Evolutionary conservation across 805 yeast species (phyloP).

Genomic region (Komagataella pseudopastoris): DNA sequence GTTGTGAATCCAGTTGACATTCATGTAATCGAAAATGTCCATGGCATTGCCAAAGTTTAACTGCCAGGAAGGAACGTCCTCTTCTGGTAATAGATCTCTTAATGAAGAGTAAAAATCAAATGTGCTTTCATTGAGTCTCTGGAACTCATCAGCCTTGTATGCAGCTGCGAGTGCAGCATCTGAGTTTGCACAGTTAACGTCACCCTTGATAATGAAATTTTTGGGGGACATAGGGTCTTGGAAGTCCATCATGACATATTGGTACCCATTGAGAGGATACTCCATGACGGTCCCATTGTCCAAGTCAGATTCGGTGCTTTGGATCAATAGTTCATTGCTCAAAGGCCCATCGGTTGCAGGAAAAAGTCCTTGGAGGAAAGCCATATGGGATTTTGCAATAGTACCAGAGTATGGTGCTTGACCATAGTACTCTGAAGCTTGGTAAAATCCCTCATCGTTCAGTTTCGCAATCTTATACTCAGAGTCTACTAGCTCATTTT

Average conservation of each 20-base stretch:
- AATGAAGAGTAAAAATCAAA: conserved; percentile 24
- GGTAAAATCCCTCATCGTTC: conserved; percentile 20
- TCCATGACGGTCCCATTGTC: conserved; percentile 24
- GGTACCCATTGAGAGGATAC: conserved; percentile 29
- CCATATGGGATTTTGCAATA: conserved; percentile 24
- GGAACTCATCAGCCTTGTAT: conserved; percentile 16
- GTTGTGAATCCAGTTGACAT: conserved; percentile 27
- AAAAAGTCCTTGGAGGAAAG: conserved; percentile 33
- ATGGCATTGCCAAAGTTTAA: conserved; percentile 24
- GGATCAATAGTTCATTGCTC: conserved; percentile 11
- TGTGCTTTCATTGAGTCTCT: conserved; percentile 19
- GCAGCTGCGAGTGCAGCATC: conserved; percentile 19
- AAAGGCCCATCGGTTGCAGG: conserved; percentile 23
- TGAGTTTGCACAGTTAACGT: conserved; percentile 25
- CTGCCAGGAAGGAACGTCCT: conserved; percentile 12
- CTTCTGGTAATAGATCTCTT: conserved; percentile 12
- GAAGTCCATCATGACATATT: conserved; percentile 26
- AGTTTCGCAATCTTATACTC: conserved; percentile 18
- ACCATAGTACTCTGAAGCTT: conserved; percentile 22
- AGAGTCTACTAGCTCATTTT: conserved; percentile 11
- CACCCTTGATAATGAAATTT: conserved; percentile 28
- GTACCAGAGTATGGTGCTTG: conserved; percentile 23
- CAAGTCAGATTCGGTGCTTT: conserved; percentile 16
- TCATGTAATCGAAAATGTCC: conserved; percentile 24
- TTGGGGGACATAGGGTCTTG: conserved; percentile 21